Evolutionary conservation across 192 early-diverging fungal genomes (phyloP).

Genomic region (Thamnidium elegans): DNA sequence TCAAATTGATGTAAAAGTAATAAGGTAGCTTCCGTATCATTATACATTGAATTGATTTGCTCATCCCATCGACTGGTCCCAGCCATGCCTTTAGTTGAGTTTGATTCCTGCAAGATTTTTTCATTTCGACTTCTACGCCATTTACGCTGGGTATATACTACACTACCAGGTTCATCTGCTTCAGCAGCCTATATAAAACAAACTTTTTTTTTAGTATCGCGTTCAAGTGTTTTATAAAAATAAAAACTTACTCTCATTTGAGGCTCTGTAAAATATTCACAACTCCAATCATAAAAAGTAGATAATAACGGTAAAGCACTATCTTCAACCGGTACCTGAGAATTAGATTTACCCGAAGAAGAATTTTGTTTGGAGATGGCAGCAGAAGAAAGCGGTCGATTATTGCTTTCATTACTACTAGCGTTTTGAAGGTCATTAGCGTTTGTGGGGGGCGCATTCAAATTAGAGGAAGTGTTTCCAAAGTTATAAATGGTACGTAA

Average conservation of each 20-base stretch:
- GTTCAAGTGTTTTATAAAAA: not conserved
- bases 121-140: slow-evolving; percentile 74
- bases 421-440: not conserved
- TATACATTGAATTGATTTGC: slow-evolving; percentile 47
- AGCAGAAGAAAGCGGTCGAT: not conserved
- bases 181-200: slow-evolving; percentile 55
- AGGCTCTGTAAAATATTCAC: slow-evolving; percentile 85
- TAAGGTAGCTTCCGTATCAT: slow-evolving; percentile 48
- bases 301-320: slow-evolving; percentile 57
- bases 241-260: slow-evolving; percentile 71
- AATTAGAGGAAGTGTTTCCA: slow-evolving; percentile 17
- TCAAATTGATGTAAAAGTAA: slow-evolving; percentile 83
- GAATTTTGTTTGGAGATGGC: slow-evolving; percentile 1
- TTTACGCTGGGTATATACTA: slow-evolving; percentile 66
- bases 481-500: slow-evolving; percentile 37
- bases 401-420: not conserved
- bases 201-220: too few species aligned
- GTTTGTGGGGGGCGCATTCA: not conserved
- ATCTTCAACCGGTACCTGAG: slow-evolving; percentile 17
- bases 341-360: not conserved
- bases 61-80: slow-evolving; percentile 62
- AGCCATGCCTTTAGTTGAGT: slow-evolving; percentile 49
- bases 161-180: slow-evolving; percentile 77
- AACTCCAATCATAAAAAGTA: slow-evolving; percentile 79
- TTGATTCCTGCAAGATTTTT: slow-evolving; percentile 52